Conservation (phyloP, 2,329 filamentous ascomycete genomes). For the Cadophora gregata region DNA sequence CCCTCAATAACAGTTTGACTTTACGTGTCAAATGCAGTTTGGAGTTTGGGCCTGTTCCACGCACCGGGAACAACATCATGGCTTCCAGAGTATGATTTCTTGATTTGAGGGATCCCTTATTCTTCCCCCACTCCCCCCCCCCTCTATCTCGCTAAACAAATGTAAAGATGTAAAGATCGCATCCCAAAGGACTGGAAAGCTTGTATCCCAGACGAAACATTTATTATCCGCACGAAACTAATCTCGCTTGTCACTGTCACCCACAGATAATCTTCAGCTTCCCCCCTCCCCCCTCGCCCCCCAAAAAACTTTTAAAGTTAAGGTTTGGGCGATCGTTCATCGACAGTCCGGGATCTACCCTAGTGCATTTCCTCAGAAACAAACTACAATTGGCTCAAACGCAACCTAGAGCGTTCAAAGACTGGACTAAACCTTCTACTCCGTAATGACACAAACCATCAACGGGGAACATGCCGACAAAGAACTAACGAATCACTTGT, state of each 20-base stretch:
- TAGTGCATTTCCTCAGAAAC: background rate
- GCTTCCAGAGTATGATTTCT: no score
- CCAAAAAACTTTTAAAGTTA: background rate
- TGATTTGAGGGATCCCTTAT: no score
- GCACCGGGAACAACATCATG: background rate
- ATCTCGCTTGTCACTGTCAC: no score
- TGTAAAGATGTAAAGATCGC: no score
- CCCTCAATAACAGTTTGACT: background rate
- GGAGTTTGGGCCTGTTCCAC: background rate
- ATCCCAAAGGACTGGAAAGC: no score
- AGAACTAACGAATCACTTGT: background rate
- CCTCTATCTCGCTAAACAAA: no score
- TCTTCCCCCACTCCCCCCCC: no score
- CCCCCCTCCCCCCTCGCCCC: no score
- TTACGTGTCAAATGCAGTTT: background rate
- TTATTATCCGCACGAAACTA: no score
- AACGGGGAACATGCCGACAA: background rate
- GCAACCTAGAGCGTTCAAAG: background rate
- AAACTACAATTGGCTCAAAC: background rate
- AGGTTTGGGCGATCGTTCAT: background rate
- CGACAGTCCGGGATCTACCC: background rate
- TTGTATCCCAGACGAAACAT: no score
- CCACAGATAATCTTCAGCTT: background rate
- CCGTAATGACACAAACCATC: background rate
- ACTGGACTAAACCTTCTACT: no score